Percentiles rank a stretch among this genome's conserved stretches.
phyloP scores from a whole-genome alignment of 2,329 filamentous ascomycete species.

The Ophiostoma pallidulum region DNA sequence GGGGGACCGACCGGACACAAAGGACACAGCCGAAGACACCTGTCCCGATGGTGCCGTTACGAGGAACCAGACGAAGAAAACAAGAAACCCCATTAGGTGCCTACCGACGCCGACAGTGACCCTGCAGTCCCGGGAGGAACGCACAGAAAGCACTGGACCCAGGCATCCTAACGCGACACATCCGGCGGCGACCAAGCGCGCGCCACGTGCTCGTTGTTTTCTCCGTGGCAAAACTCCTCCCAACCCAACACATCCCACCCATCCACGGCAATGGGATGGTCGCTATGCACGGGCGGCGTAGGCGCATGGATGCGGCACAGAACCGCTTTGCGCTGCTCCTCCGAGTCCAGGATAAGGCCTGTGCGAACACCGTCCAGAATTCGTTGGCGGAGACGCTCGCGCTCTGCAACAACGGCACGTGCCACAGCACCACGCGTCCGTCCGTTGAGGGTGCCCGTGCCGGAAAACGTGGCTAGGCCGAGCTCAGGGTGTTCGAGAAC shows the following conservation, averaged over 20 bases:
- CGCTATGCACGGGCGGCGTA: conserved; percentile 5
- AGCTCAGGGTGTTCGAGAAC: conserved; percentile 53
- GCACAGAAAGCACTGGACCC: background rate
- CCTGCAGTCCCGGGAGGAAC: too few species aligned
- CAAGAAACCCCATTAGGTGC: too few species aligned
- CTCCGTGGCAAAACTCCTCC: conserved; percentile 11
- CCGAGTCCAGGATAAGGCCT: background rate
- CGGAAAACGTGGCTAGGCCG: conserved; percentile 32
- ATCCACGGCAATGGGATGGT: conserved; percentile 8
- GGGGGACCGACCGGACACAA: background rate
- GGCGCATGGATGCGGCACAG: conserved; percentile 8
- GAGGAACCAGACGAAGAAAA: background rate
- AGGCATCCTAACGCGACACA: conserved; percentile 5
- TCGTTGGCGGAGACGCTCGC: conserved; percentile 45
- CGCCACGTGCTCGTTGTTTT: conserved; percentile 3
- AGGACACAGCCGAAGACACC: background rate
- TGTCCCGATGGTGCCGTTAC: background rate
- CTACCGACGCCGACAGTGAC: too few species aligned
- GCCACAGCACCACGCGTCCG: background rate
- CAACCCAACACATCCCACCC: conserved; percentile 18
- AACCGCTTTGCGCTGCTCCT: conserved; percentile 10
- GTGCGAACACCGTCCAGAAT: conserved; percentile 27
- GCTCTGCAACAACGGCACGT: conserved; percentile 42
- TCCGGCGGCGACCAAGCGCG: conserved; percentile 11
- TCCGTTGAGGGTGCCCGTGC: background rate